Evolutionary conservation across 2,329 filamentous ascomycete species (phyloP), one percentile per base, ranked within the genome.

Genomic region (Sporothrix schenckii): DNA sequence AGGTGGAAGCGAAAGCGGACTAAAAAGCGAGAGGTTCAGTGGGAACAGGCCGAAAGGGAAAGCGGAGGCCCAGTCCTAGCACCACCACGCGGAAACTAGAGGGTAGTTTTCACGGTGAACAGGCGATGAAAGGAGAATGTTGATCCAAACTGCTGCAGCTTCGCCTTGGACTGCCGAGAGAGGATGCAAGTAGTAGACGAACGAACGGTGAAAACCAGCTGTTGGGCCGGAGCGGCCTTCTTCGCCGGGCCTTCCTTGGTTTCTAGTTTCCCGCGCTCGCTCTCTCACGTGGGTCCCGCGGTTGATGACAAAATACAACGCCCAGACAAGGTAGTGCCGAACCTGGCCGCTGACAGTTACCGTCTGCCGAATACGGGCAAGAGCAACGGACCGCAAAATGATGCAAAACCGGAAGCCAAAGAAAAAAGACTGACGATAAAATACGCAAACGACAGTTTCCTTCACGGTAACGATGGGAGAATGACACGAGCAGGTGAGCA

Each of bases 241-340:
- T 27, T 52, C 61, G 44, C 41, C 61, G 44, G 14, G 16, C 47
- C 47, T 66, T 49, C 44, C 50, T 34, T 67, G 27, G 4, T 61
- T 21, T 60, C 34, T n/a, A n/a, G n/a, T 61, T 47, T 61, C 30
- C 19, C 27, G 13, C 24, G 24, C 44, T 56, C 52, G 66, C 39
- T 68, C 66, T 68, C 66, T 68, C 66, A 56, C 66, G 66, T 56
- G 66, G 49, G 50, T 34, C 52, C 52, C 66, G 52, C 65, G 50
- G 65, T 30, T 24, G 49, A 27, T 47, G 66, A 34, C 50, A 68
- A 47, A 56, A 14, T 24, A 11, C 4, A 3, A 39, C 11, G 34
- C 4, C 49, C 63, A 39, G 34, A 67, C 54, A 39, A n/a, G 49
- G 65, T 1, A 68, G 52, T n/a, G 52, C 50, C 50, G 50, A 68